These are phyloP conservation scores for Capsicum rhomboideum DNA, from an alignment of 257 asterid species.

Conservation along the genomic window DNA sequence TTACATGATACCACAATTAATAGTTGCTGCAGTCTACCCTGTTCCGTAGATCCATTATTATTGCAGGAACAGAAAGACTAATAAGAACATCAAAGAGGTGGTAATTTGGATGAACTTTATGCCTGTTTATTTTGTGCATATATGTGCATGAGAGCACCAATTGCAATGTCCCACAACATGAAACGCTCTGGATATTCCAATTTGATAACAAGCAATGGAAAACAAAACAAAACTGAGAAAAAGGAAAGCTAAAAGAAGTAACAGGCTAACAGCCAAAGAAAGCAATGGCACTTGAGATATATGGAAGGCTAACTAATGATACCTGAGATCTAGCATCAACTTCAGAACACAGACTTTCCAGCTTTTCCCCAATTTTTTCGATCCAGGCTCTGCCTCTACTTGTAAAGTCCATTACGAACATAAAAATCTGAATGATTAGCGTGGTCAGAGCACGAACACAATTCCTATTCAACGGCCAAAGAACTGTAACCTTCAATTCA, in stretches of 20 bases:
- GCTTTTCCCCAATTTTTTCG: slow-evolving; percentile 1
- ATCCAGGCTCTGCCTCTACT: slow-evolving; percentile 5
- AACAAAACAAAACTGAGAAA: neutral
- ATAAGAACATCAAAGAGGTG: neutral
- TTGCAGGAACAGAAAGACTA: neutral
- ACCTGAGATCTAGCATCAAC: slow-evolving; percentile 14
- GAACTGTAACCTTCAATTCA: neutral
- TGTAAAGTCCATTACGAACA: slow-evolving; percentile 4
- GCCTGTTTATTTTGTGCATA: neutral
- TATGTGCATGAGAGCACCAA: neutral
- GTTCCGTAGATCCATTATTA: neutral
- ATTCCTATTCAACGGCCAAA: neutral
- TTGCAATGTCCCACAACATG: neutral
- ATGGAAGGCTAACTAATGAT: neutral
- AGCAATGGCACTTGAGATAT: neutral
- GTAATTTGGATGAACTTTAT: neutral
- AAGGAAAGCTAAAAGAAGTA: neutral
- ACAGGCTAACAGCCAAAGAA: neutral
- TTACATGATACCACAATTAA: neutral
- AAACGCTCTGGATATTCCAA: neutral
- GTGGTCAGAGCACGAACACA: neutral
- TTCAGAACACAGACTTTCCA: slow-evolving; percentile 12
- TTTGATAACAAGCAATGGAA: neutral
- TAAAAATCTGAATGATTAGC: neutral
- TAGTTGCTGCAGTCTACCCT: neutral